Evolutionary conservation across 208 protist genomes (phyloP), one percentile per base, ranked within the genome.

Genomic region (Porcisia hertigi): DNA sequence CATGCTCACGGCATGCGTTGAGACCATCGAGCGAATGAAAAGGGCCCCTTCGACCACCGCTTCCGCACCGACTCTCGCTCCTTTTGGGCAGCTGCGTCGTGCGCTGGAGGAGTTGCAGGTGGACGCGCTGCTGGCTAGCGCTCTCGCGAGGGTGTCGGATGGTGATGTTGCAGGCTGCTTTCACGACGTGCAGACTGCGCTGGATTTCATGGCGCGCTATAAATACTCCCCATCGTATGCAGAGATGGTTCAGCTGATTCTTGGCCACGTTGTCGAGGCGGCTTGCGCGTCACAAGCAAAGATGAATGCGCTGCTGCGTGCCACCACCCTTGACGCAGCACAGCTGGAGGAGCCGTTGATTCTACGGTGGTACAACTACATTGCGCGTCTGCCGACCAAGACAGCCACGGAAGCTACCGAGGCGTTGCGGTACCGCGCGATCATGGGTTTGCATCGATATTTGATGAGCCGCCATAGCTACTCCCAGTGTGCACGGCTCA

Each of bases 401-500:
- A 87, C 67, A 49, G 83, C 86, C 12, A 84, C 84, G 3, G 75
- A 70, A 41, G 75, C 81, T 20, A 86, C 83, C 30, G 89, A 91
- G 81, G 74, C 80, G n/a, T 41, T 85, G 58, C 86, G 88, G 1
- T 81, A 78, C 55, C 88, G 86, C n/a, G 80, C 89, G 49, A 89
- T 92, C 18, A 78, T 87, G 55, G 91, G 89, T 6, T 86, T 97
- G 39, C 86, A 94, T 73, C 84, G 85, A 23, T 95, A 85, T 80
- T 75, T 97, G 16, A 88, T 93, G 85, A 81, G 78, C 60, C 93
- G 85, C 54, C 91, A 94, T 80, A 87, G 84, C 52, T 95, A 94
- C 76, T 91, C 84, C 7, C 89, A 94, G 74, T 93, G 89, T 49
- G 91, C 82, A 20, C 83, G 86, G 8, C 85, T 95, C 64, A 89